A percentile compares a stretch with the other conserved stretches of the same genome.
Evolutionary conservation across 2,329 filamentous ascomycete species (phyloP).

Genomic region (Epichloe glyceriae): DNA sequence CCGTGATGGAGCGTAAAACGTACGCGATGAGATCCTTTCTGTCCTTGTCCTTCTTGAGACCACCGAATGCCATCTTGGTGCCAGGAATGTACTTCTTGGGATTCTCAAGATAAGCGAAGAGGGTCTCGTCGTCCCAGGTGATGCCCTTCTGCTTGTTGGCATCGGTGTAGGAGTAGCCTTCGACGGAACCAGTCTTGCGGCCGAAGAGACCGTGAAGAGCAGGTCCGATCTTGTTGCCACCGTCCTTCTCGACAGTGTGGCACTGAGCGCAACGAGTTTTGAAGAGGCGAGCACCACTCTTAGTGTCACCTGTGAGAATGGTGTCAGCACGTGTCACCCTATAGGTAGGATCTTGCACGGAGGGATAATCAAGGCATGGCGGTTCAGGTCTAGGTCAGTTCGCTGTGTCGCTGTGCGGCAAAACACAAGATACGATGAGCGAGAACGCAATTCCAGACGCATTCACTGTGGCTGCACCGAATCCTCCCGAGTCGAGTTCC

Average conservation of each 20-base stretch:
- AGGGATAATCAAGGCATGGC: background rate
- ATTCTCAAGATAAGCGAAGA: slow-evolving; percentile 99
- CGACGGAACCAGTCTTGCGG: slow-evolving; percentile 82
- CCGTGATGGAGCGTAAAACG: slow-evolving; percentile 21
- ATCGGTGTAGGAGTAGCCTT: slow-evolving; percentile 94
- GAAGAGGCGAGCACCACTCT: slow-evolving; percentile 98
- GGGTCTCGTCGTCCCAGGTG: slow-evolving; percentile 71
- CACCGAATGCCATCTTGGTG: slow-evolving; percentile 99
- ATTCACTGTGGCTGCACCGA: background rate
- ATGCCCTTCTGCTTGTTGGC: slow-evolving; percentile 98
- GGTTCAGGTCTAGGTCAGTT: too few relatives aligned
- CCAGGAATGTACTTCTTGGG: slow-evolving; percentile 99
- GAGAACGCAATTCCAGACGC: background rate
- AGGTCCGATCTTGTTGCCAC: slow-evolving; percentile 96
- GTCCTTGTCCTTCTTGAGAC: slow-evolving; percentile 99
- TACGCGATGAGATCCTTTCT: slow-evolving; percentile 97
- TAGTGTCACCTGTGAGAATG: slow-evolving; percentile 56
- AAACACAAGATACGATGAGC: background rate
- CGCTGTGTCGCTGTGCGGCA: background rate
- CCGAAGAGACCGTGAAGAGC: slow-evolving; percentile 96
- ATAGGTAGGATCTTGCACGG: too few relatives aligned
- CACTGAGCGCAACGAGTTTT: slow-evolving; percentile 98
- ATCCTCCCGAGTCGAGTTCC: background rate
- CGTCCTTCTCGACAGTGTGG: slow-evolving; percentile 85
- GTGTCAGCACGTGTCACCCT: background rate